These are phyloP conservation scores for Lentinula edodes DNA, from an alignment of 768 basidiomycete species.

Conservation along the genomic window DNA sequence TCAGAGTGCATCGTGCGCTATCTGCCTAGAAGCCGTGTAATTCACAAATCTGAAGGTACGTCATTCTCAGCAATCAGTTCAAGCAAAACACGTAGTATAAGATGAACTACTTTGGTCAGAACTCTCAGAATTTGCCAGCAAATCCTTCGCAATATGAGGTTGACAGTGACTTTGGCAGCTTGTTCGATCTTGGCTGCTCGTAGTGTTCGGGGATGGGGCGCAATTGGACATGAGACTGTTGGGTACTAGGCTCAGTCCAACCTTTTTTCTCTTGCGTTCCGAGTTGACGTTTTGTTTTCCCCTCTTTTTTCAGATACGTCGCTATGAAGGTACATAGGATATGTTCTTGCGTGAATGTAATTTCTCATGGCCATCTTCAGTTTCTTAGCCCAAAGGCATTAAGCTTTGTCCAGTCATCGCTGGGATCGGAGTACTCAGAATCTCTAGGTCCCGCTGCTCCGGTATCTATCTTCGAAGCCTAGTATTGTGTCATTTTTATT, in stretches of 20 bases:
- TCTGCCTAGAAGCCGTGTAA: no score
- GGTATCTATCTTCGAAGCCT: slow-evolving; percentile 22
- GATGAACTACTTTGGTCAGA: no score
- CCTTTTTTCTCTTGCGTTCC: neutral
- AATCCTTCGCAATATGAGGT: no score
- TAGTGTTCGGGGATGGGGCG: slow-evolving; percentile 30
- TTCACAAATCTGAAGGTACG: no score
- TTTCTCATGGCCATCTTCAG: slow-evolving; percentile 12
- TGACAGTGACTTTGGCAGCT: neutral
- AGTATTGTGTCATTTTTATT: neutral
- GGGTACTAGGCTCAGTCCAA: slow-evolving; percentile 22
- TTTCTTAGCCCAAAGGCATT: slow-evolving; percentile 48
- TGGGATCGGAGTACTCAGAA: slow-evolving; percentile 35
- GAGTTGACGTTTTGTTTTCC: neutral
- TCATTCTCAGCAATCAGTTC: no score
- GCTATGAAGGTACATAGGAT: slow-evolving; percentile 32
- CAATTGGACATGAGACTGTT: slow-evolving; percentile 36
- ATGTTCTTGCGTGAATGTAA: neutral
- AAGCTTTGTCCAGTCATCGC: slow-evolving; percentile 37
- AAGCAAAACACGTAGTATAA: no score
- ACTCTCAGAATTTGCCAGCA: no score
- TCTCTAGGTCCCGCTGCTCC: slow-evolving; percentile 46
- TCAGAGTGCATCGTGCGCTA: no score
- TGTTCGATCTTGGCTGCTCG: neutral
- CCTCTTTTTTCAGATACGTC: slow-evolving; percentile 22